Percentiles rank a stretch among this genome's conserved stretches.
phyloP scores from a whole-genome alignment of 371 early-diverging fungal species.

The Mucor racemosus region DNA sequence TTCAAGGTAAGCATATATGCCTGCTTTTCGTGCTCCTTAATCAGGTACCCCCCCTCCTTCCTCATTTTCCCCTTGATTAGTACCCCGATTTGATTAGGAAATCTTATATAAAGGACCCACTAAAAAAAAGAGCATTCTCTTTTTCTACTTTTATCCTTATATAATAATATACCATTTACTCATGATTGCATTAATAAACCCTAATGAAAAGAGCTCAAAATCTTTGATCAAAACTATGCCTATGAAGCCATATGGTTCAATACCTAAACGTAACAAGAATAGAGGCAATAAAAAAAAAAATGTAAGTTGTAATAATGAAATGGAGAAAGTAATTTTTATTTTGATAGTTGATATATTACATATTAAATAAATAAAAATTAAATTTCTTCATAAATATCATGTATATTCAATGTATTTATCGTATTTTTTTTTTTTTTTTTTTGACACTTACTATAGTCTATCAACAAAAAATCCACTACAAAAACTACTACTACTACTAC shows the following conservation, averaged over 20 bases:
- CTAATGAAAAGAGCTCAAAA: conserved; percentile 10
- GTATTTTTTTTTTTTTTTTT: too few relatives aligned
- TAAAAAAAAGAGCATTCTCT: background rate
- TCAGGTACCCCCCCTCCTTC: background rate
- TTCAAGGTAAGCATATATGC: background rate
- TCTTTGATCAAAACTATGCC: background rate
- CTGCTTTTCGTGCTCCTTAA: background rate
- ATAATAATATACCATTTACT: background rate
- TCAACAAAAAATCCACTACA: background rate
- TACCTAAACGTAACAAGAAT: conserved; percentile 30
- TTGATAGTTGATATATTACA: conserved; percentile 10
- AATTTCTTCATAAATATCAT: background rate
- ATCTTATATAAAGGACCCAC: conserved; percentile 6
- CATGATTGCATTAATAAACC: conserved; percentile 7
- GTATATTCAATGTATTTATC: background rate
- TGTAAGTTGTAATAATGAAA: conserved; percentile 10
- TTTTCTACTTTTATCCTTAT: background rate
- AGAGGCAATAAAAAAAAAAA: conserved; percentile 12
- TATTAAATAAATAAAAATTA: conserved; percentile 8
- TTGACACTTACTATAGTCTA: background rate
- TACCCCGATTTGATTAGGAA: conserved; percentile 8
- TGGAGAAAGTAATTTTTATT: conserved; percentile 8
- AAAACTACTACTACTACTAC: background rate
- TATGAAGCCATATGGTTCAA: conserved; percentile 32
- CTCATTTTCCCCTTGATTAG: background rate